phyloP scores from a whole-genome alignment of 306 rosid genomes.

The Castanea mollissima region DNA sequence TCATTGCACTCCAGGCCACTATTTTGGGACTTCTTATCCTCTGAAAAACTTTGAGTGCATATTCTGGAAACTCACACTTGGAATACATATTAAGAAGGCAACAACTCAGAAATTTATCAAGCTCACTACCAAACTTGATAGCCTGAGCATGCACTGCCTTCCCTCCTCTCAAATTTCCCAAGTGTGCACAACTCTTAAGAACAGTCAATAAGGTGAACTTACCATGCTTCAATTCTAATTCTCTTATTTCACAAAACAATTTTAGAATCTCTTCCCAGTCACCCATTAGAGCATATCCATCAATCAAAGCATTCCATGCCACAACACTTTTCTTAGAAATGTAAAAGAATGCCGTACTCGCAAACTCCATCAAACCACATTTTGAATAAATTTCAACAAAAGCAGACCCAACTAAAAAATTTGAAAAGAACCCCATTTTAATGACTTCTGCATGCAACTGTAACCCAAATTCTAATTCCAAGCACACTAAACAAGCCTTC shows the following conservation, averaged over 20 bases:
- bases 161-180: slow-evolving; percentile 32
- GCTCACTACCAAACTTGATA: slow-evolving; percentile 32
- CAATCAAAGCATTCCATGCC: slow-evolving; percentile 34
- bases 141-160: slow-evolving; percentile 27
- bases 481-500: slow-evolving; percentile 34
- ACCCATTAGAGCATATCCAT: slow-evolving; percentile 28
- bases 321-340: slow-evolving; percentile 32
- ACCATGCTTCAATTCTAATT: slow-evolving; percentile 21
- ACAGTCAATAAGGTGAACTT: slow-evolving; percentile 32
- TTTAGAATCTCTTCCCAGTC: slow-evolving; percentile 26
- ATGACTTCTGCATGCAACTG: slow-evolving; percentile 31
- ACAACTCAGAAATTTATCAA: slow-evolving; percentile 31
- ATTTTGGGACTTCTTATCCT: slow-evolving; percentile 28
- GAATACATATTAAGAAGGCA: slow-evolving; percentile 35
- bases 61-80: slow-evolving; percentile 18
- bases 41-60: slow-evolving; percentile 29
- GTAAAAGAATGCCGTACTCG: slow-evolving; percentile 20
- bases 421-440: slow-evolving; percentile 19
- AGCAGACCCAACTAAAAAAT: slow-evolving; percentile 35
- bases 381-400: slow-evolving; percentile 37
- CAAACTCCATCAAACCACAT: slow-evolving; percentile 31
- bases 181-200: slow-evolving; percentile 35
- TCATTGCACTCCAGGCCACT: slow-evolving; percentile 40
- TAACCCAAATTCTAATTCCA: slow-evolving; percentile 23
- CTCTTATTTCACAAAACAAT: slow-evolving; percentile 26